phyloP scores from a whole-genome alignment of 1,139 yeast species.

The Pneumocystis jirovecii region DNA sequence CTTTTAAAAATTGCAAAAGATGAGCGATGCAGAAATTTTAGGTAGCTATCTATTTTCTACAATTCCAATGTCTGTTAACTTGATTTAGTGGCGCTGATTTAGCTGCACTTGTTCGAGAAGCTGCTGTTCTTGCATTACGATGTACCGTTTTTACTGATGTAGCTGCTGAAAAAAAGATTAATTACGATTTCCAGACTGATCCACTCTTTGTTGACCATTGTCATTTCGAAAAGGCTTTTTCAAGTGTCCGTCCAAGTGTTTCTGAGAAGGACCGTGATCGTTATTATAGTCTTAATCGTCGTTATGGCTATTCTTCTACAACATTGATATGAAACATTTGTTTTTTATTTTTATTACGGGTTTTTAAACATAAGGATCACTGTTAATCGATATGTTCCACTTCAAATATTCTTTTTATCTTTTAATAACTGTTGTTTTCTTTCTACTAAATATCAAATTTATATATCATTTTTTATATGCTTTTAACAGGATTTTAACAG shows the following conservation, averaged over 20 bases:
- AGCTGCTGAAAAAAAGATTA: conserved; percentile 36
- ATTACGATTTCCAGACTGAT: conserved; percentile 21
- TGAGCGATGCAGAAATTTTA: conserved; percentile 65
- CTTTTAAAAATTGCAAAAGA: conserved; percentile 51
- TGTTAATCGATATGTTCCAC: no score
- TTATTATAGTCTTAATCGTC: conserved; percentile 35
- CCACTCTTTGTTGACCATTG: conserved; percentile 40
- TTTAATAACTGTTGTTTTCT: no score
- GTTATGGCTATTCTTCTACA: background rate
- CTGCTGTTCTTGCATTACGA: conserved; percentile 78
- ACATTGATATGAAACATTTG: background rate
- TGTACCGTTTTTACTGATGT: conserved; percentile 41
- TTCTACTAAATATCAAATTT: no score
- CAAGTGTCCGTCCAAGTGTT: conserved; percentile 75
- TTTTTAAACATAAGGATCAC: background rate
- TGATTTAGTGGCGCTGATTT: conserved; percentile 73
- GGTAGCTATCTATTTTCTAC: background rate
- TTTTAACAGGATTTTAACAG: no score
- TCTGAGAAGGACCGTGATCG: conserved; percentile 69
- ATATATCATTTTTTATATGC: no score
- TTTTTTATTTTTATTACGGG: background rate
- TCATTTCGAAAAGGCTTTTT: conserved; percentile 61
- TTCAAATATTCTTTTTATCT: no score
- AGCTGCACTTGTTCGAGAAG: conserved; percentile 80
- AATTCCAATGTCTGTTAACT: background rate